phyloP scores from a whole-genome alignment of 495 filamentous ascomycete species.

The Xylaria nigripes region DNA sequence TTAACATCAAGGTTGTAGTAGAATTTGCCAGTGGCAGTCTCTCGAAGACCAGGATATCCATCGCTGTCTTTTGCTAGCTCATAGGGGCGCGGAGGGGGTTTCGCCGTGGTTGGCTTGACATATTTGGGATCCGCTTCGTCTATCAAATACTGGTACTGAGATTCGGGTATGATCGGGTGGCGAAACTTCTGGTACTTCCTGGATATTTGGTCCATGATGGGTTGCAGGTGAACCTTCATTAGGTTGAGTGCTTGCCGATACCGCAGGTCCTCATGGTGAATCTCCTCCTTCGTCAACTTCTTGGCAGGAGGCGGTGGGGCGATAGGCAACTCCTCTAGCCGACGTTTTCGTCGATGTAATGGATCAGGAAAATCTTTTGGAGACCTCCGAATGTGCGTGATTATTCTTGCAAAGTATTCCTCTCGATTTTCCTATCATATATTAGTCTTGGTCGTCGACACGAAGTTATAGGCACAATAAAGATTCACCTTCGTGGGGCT shows the following conservation, averaged over 20 bases:
- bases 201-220: slow-evolving; percentile 92
- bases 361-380: slow-evolving; percentile 83
- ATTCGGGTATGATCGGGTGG: slow-evolving; percentile 64
- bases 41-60: slow-evolving; percentile 60
- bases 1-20: slow-evolving; percentile 92
- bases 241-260: slow-evolving; percentile 75
- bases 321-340: slow-evolving; percentile 64
- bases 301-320: slow-evolving; percentile 62
- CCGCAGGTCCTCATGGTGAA: slow-evolving; percentile 67
- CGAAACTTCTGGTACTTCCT: slow-evolving; percentile 77
- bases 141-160: slow-evolving; percentile 66
- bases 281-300: slow-evolving; percentile 61
- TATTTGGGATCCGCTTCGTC: slow-evolving; percentile 75
- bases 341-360: slow-evolving; percentile 72
- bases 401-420: slow-evolving; percentile 68
- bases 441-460: slow-evolving; percentile 23
- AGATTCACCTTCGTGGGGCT: slow-evolving; percentile 52
- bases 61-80: slow-evolving; percentile 67
- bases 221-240: slow-evolving; percentile 79
- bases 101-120: slow-evolving; percentile 65
- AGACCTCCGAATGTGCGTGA: slow-evolving; percentile 62
- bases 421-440: slow-evolving; percentile 46
- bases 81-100: slow-evolving; percentile 59
- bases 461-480: not conserved
- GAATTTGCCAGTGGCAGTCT: slow-evolving; percentile 66